phyloP scores from a whole-genome alignment of 176 grass and related monocot genomes.

The Raddia guianensis region DNA sequence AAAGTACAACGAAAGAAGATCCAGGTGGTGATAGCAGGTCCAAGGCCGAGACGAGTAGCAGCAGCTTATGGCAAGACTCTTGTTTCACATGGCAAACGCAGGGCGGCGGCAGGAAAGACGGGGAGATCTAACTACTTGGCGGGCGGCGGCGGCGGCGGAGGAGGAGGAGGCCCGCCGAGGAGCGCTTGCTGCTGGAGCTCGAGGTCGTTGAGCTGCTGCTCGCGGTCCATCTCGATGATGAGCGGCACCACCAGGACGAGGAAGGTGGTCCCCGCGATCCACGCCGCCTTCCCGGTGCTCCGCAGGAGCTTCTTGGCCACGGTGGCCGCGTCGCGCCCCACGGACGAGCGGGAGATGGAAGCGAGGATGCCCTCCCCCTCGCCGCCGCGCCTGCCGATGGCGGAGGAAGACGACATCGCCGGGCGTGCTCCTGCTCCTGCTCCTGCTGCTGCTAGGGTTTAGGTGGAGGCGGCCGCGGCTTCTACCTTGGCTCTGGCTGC shows the following conservation, averaged over 20 bases:
- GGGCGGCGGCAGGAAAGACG: background rate
- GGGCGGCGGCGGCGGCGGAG: constrained; percentile 6
- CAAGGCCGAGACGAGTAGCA: no score
- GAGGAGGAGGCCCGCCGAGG: constrained; percentile 49
- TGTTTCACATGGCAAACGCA: background rate
- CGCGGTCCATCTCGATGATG: constrained; percentile 90
- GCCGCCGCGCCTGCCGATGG: constrained; percentile 39
- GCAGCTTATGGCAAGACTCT: no score
- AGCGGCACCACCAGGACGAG: constrained; percentile 78
- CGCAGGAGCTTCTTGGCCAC: constrained; percentile 66
- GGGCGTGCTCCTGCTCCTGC: background rate
- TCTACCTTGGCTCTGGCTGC: no score
- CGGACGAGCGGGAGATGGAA: constrained; percentile 54
- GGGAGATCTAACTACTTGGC: constrained; percentile 40
- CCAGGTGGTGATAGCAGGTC: background rate
- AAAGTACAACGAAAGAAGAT: background rate
- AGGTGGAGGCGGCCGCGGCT: background rate
- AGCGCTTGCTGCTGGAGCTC: constrained; percentile 76
- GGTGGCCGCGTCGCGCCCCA: constrained; percentile 50
- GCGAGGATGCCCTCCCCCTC: constrained; percentile 57
- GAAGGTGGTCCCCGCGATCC: constrained; percentile 92
- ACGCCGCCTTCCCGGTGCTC: constrained; percentile 84
- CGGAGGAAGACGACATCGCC: constrained; percentile 43
- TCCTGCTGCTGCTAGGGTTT: constrained; percentile 51
- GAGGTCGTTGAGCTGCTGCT: constrained; percentile 78